Conservation (phyloP, 2,329 filamentous ascomycete genomes). For the Pyrenochaeta sp. region DNA sequence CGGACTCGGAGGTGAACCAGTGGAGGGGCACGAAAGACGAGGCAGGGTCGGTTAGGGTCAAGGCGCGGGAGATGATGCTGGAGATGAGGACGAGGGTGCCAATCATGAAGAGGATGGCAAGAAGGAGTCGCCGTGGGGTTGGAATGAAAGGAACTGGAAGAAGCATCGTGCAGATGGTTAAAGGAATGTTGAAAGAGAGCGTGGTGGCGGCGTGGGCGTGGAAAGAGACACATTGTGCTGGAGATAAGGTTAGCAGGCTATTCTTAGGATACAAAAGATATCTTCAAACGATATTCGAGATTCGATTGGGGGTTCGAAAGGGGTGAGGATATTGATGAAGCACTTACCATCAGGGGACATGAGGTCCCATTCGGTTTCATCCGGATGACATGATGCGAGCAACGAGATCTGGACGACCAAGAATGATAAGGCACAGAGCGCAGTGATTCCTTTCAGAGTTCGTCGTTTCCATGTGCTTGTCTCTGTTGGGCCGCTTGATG, state of each 20-base stretch:
- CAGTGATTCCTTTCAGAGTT: slow-evolving; percentile 12
- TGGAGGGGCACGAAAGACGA: slow-evolving; percentile 14
- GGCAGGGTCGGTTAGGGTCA: slow-evolving; percentile 11
- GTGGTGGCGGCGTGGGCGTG: slow-evolving; percentile 22
- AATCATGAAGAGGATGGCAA: slow-evolving; percentile 25
- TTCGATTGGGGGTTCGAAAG: no score
- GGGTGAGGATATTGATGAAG: no score
- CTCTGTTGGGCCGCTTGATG: slow-evolving; percentile 13
- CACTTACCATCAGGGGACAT: not conserved
- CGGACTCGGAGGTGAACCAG: slow-evolving; percentile 26
- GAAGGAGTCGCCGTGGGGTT: slow-evolving; percentile 33
- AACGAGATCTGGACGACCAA: slow-evolving; percentile 26
- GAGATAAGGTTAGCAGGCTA: slow-evolving; percentile 5
- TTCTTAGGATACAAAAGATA: no score
- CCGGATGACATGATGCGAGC: slow-evolving; percentile 28
- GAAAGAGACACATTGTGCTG: slow-evolving; percentile 30
- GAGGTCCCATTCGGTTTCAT: slow-evolving; percentile 21
- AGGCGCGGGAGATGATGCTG: slow-evolving; percentile 24
- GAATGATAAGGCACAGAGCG: slow-evolving; percentile 28
- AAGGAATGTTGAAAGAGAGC: slow-evolving; percentile 21
- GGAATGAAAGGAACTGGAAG: slow-evolving; percentile 35
- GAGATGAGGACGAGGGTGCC: slow-evolving; percentile 21
- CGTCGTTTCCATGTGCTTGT: slow-evolving; percentile 17
- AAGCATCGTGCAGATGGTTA: slow-evolving; percentile 26
- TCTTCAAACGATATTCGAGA: no score